Evolutionary conservation across 2,329 filamentous ascomycete species (phyloP), one percentile per base, ranked within the genome.

Genomic region (Lecanosticta acicola): DNA sequence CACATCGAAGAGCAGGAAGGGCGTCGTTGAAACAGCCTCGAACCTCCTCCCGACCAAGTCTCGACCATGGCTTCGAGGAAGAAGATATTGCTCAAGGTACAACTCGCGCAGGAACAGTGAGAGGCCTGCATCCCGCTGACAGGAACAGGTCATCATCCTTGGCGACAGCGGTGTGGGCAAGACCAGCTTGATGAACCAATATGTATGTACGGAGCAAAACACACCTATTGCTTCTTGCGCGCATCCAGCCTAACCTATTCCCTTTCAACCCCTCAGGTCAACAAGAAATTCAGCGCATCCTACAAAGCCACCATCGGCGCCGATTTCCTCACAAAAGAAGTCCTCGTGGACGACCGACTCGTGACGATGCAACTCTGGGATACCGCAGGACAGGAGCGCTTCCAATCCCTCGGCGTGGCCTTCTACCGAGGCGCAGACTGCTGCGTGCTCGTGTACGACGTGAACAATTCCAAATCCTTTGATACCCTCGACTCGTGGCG

Each of bases 161-260:
- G 93, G 93, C 62, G 93, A 98, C 71, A 97, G 91, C 71, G 93
- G 93, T 73, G 93, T 98, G 53, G 93, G 93, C 69, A 98, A 98
- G 80, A 98, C 93, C 51, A 96, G 89, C 72, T 83, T 98, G 80
- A 98, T 98, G 93, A 98, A 98, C 75, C 93, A 98, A 97, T 98
- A 97, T 87, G 93, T 97, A 82, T 69, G 86, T 61, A 46, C 39
- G 4, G 43, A 24, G 49, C 41, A 11, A 29, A 29, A 42, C 14
- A 13, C 8, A 24, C 17, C 36, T 3, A 17, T 10, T 42, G 34
- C 19, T 24, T 26, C 19, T n/a, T n/a, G 7, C 7, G 11, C 7
- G 24, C 24, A 29, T 29, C 19, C 42, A 4, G 1, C 10, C 50
- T 55, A 34, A 53, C 40, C 32, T 32, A 26, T 11, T 3, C 19